Percentiles rank a stretch among this genome's conserved stretches.
Conservation (phyloP, 2,329 filamentous ascomycete species). For the Venturia nashicola region DNA sequence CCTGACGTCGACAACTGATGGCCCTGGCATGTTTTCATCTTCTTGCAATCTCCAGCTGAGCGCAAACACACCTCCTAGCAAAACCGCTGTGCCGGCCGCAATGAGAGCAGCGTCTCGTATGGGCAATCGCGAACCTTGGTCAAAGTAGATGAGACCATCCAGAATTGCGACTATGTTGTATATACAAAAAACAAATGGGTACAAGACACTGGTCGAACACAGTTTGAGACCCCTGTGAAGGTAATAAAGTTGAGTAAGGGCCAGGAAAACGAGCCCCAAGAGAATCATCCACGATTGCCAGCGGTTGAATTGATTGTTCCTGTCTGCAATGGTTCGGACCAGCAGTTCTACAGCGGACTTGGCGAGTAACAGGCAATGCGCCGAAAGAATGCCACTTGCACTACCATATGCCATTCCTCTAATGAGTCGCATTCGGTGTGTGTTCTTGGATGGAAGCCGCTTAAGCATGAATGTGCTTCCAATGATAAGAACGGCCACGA, state of each 20-base stretch:
- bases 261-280: slow-evolving; percentile 65
- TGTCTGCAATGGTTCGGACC: slow-evolving; percentile 72
- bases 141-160: slow-evolving; percentile 94
- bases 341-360: slow-evolving; percentile 95
- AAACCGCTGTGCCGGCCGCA: slow-evolving; percentile 70
- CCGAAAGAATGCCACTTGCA: slow-evolving; percentile 81
- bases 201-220: slow-evolving; percentile 88
- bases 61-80: slow-evolving; percentile 78
- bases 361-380: slow-evolving; percentile 82
- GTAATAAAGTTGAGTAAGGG: slow-evolving; percentile 87
- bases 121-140: slow-evolving; percentile 70
- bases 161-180: slow-evolving; percentile 99
- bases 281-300: slow-evolving; percentile 95
- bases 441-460: slow-evolving; percentile 29
- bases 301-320: slow-evolving; percentile 83
- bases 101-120: slow-evolving; percentile 69
- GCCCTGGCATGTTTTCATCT: slow-evolving; percentile 35
- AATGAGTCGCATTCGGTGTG: slow-evolving; percentile 57
- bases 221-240: slow-evolving; percentile 88
- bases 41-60: slow-evolving; percentile 89
- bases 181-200: slow-evolving; percentile 94
- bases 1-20: slow-evolving; percentile 3
- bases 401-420: slow-evolving; percentile 80
- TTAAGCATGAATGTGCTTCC: slow-evolving; percentile 29
- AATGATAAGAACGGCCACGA: slow-evolving; percentile 60